Evolutionary conservation across 2,329 filamentous ascomycete genomes (phyloP), one percentile per base, ranked within the genome.

Genomic region (Metarhizium guizhouense): DNA sequence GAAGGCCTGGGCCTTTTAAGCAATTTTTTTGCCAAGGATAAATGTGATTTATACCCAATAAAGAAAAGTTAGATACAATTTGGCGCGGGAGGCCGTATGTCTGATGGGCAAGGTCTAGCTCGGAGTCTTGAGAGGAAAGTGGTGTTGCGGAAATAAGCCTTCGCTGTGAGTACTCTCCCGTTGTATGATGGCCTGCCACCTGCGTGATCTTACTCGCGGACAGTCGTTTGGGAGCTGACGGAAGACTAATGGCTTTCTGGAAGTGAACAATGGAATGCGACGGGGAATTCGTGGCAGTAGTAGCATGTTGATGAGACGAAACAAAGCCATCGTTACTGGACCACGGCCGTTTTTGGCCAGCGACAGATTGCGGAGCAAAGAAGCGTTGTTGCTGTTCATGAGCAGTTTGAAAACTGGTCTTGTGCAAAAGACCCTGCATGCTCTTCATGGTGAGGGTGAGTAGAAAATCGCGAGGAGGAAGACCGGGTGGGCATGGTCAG

Each of bases 11-110:
- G 0, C 83, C 83, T 54, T 86, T 74, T 7, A 92, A 75, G 63
- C 88, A 92, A 56, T 84, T 83, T 52, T 86, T 86, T 68, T 91
- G 88, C 88, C 88, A 92, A 2, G 86, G 85, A 62, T 91, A 91
- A 57, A 91, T 91, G 60, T 79, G 80, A 45, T 76, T 79, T 55
- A 92, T 86, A n/a, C 87, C 87, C 43, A 88, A 73, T 0, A 74
- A 70, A 51, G 76, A 76, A 63, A 91, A 80, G 63, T 90, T 91
- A 18, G 75, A 69, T 3, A 88, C 80, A 43, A 91, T 71, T 29
- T 74, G 69, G 0, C 70, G 60, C 3, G 86, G 83, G 14, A 92
- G 73, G 8, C 74, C 80, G 71, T 90, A 92, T 43, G 72, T 72
- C 1, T 79, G 73, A 67, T 90, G 82, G 4, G 77, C 76, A 34